A percentile compares a stretch with the other conserved stretches of the same genome.
These are phyloP conservation scores for Peziza echinospora DNA, from an alignment of 495 filamentous ascomycete genomes.

Conservation along the genomic window DNA sequence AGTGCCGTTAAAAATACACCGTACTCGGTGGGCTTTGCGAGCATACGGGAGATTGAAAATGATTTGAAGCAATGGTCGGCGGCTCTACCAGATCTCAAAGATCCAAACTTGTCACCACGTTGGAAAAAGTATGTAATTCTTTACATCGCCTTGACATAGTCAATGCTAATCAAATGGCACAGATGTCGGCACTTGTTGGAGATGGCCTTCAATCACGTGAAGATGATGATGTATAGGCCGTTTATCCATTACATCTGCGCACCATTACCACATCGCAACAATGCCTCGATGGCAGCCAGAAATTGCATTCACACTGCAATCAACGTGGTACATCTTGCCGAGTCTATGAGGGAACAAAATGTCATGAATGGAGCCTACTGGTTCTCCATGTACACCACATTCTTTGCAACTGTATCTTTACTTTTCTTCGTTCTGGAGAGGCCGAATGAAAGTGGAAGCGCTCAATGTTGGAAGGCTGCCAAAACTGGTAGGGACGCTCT, in stretches of 20 bases:
- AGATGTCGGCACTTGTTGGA: slow-evolving; percentile 73
- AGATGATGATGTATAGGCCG: slow-evolving; percentile 86
- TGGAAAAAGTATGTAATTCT: no score
- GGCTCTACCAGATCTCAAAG: slow-evolving; percentile 33
- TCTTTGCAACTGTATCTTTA: slow-evolving; percentile 78
- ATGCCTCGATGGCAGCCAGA: slow-evolving; percentile 26
- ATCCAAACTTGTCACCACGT: slow-evolving; percentile 16
- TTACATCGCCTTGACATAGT: no score
- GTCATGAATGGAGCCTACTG: slow-evolving; percentile 80
- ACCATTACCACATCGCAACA: slow-evolving; percentile 69
- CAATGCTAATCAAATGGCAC: no score
- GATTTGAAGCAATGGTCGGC: slow-evolving; percentile 76
- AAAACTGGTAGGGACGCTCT: slow-evolving; percentile 66
- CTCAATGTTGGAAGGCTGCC: slow-evolving; percentile 60
- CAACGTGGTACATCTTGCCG: slow-evolving; percentile 82
- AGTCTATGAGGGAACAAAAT: slow-evolving; percentile 65
- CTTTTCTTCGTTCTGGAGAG: slow-evolving; percentile 85
- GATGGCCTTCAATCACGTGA: slow-evolving; percentile 73
- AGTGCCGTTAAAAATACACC: slow-evolving; percentile 25
- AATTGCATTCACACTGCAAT: slow-evolving; percentile 66
- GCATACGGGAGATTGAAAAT: slow-evolving; percentile 72
- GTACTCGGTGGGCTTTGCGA: slow-evolving; percentile 73
- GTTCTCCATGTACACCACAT: slow-evolving; percentile 92
- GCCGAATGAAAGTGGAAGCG: slow-evolving; percentile 53
- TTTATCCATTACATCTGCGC: slow-evolving; percentile 89